Evolutionary conservation across 805 yeast species (phyloP), one percentile per base, ranked within the genome.

Genomic region (Suhomyces pyralidae): DNA sequence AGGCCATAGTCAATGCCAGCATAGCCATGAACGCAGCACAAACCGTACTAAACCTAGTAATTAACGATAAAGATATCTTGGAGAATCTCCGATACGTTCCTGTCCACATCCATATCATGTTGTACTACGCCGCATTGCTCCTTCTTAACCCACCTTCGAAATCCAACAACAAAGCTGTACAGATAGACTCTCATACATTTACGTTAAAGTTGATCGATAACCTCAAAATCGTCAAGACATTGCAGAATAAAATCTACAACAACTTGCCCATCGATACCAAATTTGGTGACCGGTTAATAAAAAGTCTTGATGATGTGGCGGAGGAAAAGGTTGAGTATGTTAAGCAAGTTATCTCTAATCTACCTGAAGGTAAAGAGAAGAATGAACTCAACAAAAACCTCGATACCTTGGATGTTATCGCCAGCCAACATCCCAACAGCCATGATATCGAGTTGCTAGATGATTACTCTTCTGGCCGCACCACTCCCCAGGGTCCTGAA

Each of bases 61-160:
- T 84, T 3, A 78, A 77, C 46, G 90, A 85, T 62, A 67, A 73
- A 10, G 90, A 85, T 61, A 81, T 85, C 32, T 63, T 78, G 25
- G 70, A 76, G 7, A 81, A 83, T 45, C 68, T 85, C 54, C 78
- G 77, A 58, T 85, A 81, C 59, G 86, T 84, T 19, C 91, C 91
- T 0, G 80, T 84, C n/a, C 90, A 85, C 62, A 82, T 85, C 40
- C 88, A 84, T 61, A 77, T 85, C 49, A 85, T 85, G 89, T 67
- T 84, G 10, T 85, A 84, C 61, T 85, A 84, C 58, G 86, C 90
- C 1, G 84, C 86, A 0, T 65, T 84, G 49, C 65, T 84, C 26
- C 66, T 84, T 5, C 65, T 84, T 38, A 78, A 79, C 52, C 81
- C 84, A 2, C 82, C 81, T 0, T 54, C 61, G 3, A 65, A 69